A percentile compares a stretch with the other conserved stretches of the same genome.
Conservation (phyloP, 495 filamentous ascomycete genomes). For the Penicillium fimorum region DNA sequence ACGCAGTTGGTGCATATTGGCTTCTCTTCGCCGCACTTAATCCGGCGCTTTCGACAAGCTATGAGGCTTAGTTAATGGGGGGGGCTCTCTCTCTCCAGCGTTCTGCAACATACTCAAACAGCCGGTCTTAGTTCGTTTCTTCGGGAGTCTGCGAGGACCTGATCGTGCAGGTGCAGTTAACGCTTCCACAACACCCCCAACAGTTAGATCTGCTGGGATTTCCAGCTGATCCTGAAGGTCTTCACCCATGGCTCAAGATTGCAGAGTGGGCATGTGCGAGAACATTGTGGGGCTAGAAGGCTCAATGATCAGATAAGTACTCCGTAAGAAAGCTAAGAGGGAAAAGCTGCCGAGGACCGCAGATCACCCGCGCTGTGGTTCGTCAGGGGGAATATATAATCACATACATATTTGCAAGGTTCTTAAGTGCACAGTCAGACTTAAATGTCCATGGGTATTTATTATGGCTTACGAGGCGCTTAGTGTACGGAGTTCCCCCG, state of each 20-base stretch:
- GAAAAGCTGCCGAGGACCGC: conserved; percentile 24
- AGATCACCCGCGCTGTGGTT: conserved; percentile 22
- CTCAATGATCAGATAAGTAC: conserved; percentile 1
- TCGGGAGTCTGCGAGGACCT: conserved; percentile 28
- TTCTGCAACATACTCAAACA: conserved; percentile 73
- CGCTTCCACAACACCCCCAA: conserved; percentile 10
- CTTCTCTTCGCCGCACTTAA: conserved; percentile 96
- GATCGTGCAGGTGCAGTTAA: conserved; percentile 16
- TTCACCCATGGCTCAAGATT: neutral
- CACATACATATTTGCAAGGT: neutral
- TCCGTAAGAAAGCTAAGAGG: conserved; percentile 14
- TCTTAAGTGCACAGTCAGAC: neutral
- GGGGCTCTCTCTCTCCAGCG: neutral
- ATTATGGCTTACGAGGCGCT: neutral
- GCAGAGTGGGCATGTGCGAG: neutral
- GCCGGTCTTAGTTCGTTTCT: conserved; percentile 91
- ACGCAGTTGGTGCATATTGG: conserved; percentile 90
- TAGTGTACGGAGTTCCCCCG: neutral
- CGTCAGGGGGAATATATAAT: neutral
- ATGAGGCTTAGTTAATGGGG: conserved; percentile 18
- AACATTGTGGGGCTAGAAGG: conserved; percentile 2
- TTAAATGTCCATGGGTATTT: neutral
- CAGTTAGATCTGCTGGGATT: neutral
- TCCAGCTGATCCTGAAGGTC: conserved; percentile 3
- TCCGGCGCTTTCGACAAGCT: conserved; percentile 92